phyloP scores from a whole-genome alignment of 2,329 filamentous ascomycete species.

The Neopestalotiopsis sp. region DNA sequence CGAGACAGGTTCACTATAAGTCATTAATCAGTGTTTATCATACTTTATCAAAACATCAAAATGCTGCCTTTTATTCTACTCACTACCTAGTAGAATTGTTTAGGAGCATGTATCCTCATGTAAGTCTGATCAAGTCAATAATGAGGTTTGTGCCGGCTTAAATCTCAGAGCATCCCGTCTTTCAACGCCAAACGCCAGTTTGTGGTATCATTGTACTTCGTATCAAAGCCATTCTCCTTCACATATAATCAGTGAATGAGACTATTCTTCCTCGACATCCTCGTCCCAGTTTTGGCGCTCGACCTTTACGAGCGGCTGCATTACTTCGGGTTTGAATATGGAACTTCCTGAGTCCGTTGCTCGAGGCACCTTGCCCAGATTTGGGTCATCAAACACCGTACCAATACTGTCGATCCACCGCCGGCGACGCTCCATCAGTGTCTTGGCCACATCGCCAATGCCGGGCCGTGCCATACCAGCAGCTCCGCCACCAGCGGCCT shows the following conservation, averaged over 20 bases:
- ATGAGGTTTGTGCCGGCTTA: background rate
- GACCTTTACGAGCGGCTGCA: constrained; percentile 74
- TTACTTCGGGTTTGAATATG: constrained; percentile 75
- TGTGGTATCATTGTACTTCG: constrained; percentile 18
- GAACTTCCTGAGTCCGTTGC: constrained; percentile 65
- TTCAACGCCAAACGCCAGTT: constrained; percentile 13
- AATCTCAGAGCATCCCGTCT: background rate
- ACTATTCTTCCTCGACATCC: constrained; percentile 70
- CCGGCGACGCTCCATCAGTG: constrained; percentile 86
- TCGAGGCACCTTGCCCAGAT: constrained; percentile 73
- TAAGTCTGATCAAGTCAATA: background rate
- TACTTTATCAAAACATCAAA: too few relatives aligned
- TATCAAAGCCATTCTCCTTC: background rate
- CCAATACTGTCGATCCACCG: constrained; percentile 93
- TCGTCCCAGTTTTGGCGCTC: constrained; percentile 85
- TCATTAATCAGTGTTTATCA: too few relatives aligned
- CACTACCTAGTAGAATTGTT: too few relatives aligned
- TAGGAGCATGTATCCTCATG: background rate
- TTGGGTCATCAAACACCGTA: constrained; percentile 86
- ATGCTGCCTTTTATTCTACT: too few relatives aligned
- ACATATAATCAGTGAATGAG: background rate
- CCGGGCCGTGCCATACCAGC: constrained; percentile 72
- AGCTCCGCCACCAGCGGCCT: constrained; percentile 61
- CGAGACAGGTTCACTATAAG: too few relatives aligned
- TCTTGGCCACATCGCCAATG: constrained; percentile 90